Conservation (phyloP, 768 basidiomycete species). For the Tulasnella sp. region DNA sequence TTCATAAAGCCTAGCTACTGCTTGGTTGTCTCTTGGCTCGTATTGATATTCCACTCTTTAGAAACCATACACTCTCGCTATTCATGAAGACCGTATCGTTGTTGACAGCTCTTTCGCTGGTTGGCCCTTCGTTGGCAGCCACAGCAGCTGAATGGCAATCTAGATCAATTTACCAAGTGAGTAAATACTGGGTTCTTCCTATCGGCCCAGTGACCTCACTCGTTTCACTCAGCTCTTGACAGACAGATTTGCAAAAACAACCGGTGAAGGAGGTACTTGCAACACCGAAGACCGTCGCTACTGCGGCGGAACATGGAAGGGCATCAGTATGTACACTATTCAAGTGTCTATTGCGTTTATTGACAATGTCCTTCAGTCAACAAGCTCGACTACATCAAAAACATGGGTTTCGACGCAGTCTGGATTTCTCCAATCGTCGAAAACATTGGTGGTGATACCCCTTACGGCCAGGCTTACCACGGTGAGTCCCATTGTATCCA, state of each 20-base stretch:
- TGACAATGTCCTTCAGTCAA: neutral
- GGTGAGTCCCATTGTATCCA: slow-evolving; percentile 21
- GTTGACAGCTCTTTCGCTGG: too few relatives aligned
- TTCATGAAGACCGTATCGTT: too few relatives aligned
- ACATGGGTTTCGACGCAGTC: slow-evolving; percentile 9
- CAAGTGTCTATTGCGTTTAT: neutral
- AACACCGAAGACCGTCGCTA: slow-evolving; percentile 1
- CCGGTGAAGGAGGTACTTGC: slow-evolving; percentile 2
- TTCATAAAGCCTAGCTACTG: too few relatives aligned
- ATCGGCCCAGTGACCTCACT: neutral
- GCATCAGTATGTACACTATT: slow-evolving; percentile 5
- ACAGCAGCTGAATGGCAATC: slow-evolving; percentile 2
- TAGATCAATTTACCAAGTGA: slow-evolving; percentile 7
- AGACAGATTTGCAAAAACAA: neutral
- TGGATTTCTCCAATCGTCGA: slow-evolving; percentile 48
- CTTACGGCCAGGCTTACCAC: slow-evolving; percentile 74
- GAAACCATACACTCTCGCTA: too few relatives aligned
- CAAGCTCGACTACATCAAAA: slow-evolving; percentile 13
- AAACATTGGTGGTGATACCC: slow-evolving; percentile 56
- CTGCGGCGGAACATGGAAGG: slow-evolving; percentile 14
- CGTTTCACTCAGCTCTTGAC: neutral
- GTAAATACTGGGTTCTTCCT: neutral
- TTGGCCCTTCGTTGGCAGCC: neutral
- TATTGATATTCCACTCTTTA: too few relatives aligned
- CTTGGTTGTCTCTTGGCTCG: too few relatives aligned